These are phyloP conservation scores for Claviceps digitariae DNA, from an alignment of 2,329 filamentous ascomycete genomes.

Conservation along the genomic window DNA sequence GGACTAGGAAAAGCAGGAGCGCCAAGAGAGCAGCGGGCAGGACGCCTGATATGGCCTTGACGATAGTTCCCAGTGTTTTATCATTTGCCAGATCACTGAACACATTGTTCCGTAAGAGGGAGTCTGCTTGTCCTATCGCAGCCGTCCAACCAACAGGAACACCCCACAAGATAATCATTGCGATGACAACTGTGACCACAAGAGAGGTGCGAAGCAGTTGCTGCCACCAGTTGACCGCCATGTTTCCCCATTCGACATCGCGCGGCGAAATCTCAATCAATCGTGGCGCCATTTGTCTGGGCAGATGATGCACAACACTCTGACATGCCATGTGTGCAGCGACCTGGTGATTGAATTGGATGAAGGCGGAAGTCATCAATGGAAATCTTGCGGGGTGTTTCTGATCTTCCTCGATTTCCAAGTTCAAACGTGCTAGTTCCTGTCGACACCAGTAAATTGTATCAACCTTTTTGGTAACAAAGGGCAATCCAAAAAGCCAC, in stretches of 20 bases:
- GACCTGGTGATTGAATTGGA: slow-evolving; percentile 96
- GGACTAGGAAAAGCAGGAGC: slow-evolving; percentile 67
- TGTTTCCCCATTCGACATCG: slow-evolving; percentile 94
- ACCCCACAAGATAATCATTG: slow-evolving; percentile 78
- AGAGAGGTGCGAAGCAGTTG: slow-evolving; percentile 59
- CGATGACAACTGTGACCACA: slow-evolving; percentile 51
- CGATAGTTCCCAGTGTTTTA: slow-evolving; percentile 44
- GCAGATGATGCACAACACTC: slow-evolving; percentile 76
- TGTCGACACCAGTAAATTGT: slow-evolving; percentile 84
- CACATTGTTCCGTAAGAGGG: slow-evolving; percentile 54
- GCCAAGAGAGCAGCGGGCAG: slow-evolving; percentile 66
- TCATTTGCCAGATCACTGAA: slow-evolving; percentile 54
- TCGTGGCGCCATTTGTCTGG: slow-evolving; percentile 84
- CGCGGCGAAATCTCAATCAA: slow-evolving; percentile 87
- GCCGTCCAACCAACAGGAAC: slow-evolving; percentile 84
- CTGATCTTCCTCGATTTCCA: slow-evolving; percentile 88
- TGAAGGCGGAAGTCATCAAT: slow-evolving; percentile 90
- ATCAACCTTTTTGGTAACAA: slow-evolving; percentile 82
- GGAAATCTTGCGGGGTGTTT: slow-evolving; percentile 74
- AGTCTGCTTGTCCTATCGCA: slow-evolving; percentile 62
- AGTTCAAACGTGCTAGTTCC: slow-evolving; percentile 73
- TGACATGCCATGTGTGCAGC: slow-evolving; percentile 98
- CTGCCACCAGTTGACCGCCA: slow-evolving; percentile 92
- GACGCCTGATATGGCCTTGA: slow-evolving; percentile 64
- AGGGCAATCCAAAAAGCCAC: slow-evolving; percentile 68